phyloP scores from a whole-genome alignment of 257 asterid species.

The Nicotiana paniculata region DNA sequence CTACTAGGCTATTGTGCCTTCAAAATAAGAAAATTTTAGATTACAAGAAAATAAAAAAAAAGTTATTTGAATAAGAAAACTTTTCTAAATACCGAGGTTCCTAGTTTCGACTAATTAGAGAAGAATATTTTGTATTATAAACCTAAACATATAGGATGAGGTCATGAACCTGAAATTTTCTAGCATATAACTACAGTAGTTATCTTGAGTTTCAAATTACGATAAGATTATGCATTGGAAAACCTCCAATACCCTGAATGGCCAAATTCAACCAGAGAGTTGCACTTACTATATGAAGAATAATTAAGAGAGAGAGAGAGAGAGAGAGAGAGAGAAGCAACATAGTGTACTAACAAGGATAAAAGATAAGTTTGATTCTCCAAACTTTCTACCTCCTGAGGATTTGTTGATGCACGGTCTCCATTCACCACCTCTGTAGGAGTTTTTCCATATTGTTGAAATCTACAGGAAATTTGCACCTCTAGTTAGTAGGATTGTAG shows the following conservation, averaged over 20 bases:
- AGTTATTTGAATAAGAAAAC: not conserved
- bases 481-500: conserved; percentile 9
- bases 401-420: conserved; percentile 78
- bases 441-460: conserved; percentile 84
- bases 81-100: not conserved
- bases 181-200: not conserved
- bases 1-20: too few relatives aligned
- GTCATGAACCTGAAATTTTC: not conserved
- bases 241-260: conserved; percentile 1
- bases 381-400: conserved; percentile 49
- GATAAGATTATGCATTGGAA: not conserved
- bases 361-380: conserved; percentile 2
- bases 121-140: not conserved
- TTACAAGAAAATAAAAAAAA: not conserved
- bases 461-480: conserved; percentile 41
- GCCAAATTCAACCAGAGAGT: not conserved
- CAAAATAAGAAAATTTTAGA: not conserved
- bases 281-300: not conserved
- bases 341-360: not conserved
- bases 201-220: conserved; percentile 1
- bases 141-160: not conserved
- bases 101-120: not conserved
- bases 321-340: not conserved
- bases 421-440: conserved; percentile 88
- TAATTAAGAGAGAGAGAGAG: not conserved